phyloP scores from a whole-genome alignment of 2,329 filamentous ascomycete genomes.

The Venturia oleaginea region DNA sequence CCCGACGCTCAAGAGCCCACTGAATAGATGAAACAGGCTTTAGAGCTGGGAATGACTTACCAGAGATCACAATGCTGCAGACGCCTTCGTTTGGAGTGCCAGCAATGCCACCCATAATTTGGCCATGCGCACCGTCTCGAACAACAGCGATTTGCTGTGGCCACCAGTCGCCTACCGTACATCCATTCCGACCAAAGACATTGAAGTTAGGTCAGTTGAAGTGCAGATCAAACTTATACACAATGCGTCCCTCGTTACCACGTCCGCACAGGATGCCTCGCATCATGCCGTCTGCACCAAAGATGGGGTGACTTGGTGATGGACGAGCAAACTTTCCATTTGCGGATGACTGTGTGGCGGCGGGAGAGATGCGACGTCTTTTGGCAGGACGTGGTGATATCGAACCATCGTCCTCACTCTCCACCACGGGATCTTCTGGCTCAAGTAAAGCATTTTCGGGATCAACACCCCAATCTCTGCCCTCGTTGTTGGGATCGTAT shows the following conservation, averaged over 20 bases:
- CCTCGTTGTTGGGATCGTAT: background rate
- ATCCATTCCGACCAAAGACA: background rate
- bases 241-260: background rate
- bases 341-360: background rate
- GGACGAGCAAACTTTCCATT: background rate
- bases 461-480: background rate
- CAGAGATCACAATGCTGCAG: background rate
- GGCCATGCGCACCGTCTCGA: constrained; percentile 3
- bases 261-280: background rate
- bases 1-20: too few relatives aligned
- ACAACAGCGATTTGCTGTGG: background rate
- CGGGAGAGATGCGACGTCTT: background rate
- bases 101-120: background rate
- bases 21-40: too few relatives aligned
- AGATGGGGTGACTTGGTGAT: constrained; percentile 2
- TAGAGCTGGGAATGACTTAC: too few relatives aligned
- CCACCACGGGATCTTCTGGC: background rate
- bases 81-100: background rate
- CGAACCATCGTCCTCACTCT: background rate
- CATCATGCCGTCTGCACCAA: constrained; percentile 3
- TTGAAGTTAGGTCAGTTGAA: background rate
- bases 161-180: constrained; percentile 10
- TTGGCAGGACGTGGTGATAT: background rate
- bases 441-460: background rate
- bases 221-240: background rate